phyloP scores from a whole-genome alignment of 441 rosid genomes.

The Adansonia gregorii region DNA sequence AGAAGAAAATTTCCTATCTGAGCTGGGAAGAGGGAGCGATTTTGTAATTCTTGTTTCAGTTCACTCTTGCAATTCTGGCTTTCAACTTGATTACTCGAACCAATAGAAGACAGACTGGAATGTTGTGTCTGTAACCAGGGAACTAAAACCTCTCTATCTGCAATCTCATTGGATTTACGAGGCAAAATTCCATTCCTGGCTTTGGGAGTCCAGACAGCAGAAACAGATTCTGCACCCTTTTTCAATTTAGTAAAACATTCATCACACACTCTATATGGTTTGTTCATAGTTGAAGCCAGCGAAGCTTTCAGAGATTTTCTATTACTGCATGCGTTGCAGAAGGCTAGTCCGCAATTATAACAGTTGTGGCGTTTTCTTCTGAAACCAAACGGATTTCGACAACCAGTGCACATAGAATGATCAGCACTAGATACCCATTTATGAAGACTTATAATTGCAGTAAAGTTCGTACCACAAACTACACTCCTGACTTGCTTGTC shows the following conservation, averaged over 20 bases:
- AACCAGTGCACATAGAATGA: constrained; percentile 75
- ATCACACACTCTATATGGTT: constrained; percentile 81
- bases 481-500: constrained; percentile 77
- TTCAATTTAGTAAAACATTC: constrained; percentile 71
- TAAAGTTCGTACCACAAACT: constrained; percentile 76
- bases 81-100: constrained; percentile 44
- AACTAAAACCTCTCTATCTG: constrained; percentile 45
- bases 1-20: constrained; percentile 40
- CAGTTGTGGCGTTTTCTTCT: constrained; percentile 89
- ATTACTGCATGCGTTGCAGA: constrained; percentile 78
- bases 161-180: constrained; percentile 32
- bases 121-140: constrained; percentile 41
- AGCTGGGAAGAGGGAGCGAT: constrained; percentile 41
- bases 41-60: constrained; percentile 37
- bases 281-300: constrained; percentile 72
- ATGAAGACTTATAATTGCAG: constrained; percentile 79
- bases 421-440: constrained; percentile 71
- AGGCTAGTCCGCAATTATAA: constrained; percentile 66
- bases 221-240: constrained; percentile 44
- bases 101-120: constrained; percentile 48
- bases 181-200: constrained; percentile 38
- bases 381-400: constrained; percentile 76
- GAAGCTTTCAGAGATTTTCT: constrained; percentile 75
- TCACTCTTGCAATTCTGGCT: constrained; percentile 36
- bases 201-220: constrained; percentile 37